Base-by-base conservation (phyloP, 345 rosid genomes). In the Passiflora organensis region DNA sequence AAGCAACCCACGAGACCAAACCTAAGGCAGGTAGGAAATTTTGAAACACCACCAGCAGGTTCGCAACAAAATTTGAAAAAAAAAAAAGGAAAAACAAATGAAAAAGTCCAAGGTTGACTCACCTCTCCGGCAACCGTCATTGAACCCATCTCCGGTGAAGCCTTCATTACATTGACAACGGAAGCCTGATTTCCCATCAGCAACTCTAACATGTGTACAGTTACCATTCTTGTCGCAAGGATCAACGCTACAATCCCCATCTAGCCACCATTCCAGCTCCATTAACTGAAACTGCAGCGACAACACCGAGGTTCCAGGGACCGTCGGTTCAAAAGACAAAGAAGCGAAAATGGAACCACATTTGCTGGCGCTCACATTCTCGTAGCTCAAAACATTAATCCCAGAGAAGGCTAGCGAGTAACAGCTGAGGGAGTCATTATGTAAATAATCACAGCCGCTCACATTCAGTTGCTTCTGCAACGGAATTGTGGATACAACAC, bases 191-290 rank as follows among this genome's bases (percentile, higher is more conserved):
- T 1, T 18, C 13, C 80, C 64, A 41, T 24, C 6, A 15, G 56
- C 22, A 6, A 60, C 58, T 12, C 0, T 24, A 36, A 81, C 72
- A 0, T 0, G 0, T 13, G 0, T 16, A 39, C 85, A 73, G 0
- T n/a, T 24, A 4, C 84, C 89, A 11, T 77, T 51, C 1, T 0
- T 6, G 10, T 61, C 25, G 46, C 96, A 93, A 32, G 1, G 0
- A 15, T 2, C 4, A 21, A 0, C 13, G 0, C 0, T 9, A 47
- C 81, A 80, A 1, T 1, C 1, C 23, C 84, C 78, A n/a, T 56
- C 24, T 15, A 84, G 43, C 96, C 99, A 83, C 99, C 96, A 93
- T n/a, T 62, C 78, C 59, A 93, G 56, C 69, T 70, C 68, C 24
- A 79, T 55, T 48, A 71, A 64, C 63, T 72, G 79, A 53, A 82